Percentiles rank a stretch among this genome's conserved stretches.
These are phyloP conservation scores for Desmodesmus armatus DNA, from an alignment of 139 green algal species.

Conservation along the genomic window DNA sequence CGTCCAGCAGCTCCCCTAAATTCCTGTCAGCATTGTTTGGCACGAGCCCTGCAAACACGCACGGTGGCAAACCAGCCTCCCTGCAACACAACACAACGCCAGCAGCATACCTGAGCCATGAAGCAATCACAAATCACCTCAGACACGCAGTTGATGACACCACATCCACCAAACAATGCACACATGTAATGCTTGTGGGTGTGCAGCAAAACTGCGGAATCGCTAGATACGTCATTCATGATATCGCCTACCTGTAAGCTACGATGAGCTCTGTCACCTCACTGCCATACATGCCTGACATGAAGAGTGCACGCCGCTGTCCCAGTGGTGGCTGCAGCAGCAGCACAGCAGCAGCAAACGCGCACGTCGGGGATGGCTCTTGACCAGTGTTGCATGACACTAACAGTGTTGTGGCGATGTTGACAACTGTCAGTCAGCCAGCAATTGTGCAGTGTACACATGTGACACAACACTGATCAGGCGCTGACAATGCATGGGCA, in stretches of 20 bases:
- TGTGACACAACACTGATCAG: background rate
- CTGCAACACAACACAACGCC: no score
- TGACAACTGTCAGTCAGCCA: background rate
- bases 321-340: conserved; percentile 45
- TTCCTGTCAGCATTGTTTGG: conserved; percentile 55
- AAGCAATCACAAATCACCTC: background rate
- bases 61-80: conserved; percentile 54
- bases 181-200: background rate
- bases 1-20: conserved; percentile 49
- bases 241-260: conserved; percentile 58
- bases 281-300: conserved; percentile 55
- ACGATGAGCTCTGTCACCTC: conserved; percentile 59
- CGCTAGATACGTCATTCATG: background rate
- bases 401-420: background rate
- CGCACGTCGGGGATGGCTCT: background rate
- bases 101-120: no score
- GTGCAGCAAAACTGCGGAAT: background rate
- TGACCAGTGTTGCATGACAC: background rate
- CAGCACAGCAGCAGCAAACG: conserved; percentile 19
- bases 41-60: conserved; percentile 54
- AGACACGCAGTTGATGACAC: background rate
- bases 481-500: no score
- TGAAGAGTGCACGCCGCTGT: conserved; percentile 51
- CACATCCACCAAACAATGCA: conserved; percentile 2
- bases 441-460: background rate